Percentiles rank a stretch among this genome's conserved stretches.
Conservation (phyloP, 805 yeast species). For the Debaryomyces hansenii region DNA sequence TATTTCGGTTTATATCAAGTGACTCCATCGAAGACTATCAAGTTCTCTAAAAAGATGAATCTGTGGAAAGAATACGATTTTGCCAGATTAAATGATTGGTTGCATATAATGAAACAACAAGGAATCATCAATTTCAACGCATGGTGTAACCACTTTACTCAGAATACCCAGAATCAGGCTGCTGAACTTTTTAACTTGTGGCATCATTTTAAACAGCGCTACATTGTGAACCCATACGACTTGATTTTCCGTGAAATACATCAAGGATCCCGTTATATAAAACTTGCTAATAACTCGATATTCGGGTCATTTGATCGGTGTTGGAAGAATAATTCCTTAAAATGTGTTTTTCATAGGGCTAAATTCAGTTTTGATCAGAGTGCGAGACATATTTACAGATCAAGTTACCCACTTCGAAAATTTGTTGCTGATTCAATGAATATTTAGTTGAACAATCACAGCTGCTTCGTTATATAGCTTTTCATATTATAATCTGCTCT, state of each 20-base stretch:
- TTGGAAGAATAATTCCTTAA: neutral
- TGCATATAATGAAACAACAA: no score
- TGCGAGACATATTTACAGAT: slow-evolving; percentile 3
- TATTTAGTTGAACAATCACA: neutral
- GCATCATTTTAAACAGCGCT: no score
- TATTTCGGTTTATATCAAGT: slow-evolving; percentile 2
- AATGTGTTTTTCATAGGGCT: neutral
- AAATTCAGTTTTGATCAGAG: slow-evolving; percentile 1
- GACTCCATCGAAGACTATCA: neutral
- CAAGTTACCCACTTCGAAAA: neutral
- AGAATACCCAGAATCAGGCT: no score
- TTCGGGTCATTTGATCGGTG: neutral
- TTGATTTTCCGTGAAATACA: no score
- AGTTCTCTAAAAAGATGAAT: neutral
- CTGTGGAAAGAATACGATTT: no score
- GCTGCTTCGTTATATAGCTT: neutral
- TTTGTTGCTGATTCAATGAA: neutral
- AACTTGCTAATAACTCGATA: no score
- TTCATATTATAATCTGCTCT: neutral
- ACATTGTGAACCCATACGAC: no score
- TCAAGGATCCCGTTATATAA: no score
- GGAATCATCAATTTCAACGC: no score
- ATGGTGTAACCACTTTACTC: no score
- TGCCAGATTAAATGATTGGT: no score
- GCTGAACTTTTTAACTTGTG: no score